Evolutionary conservation across 148 eudicot genomes (phyloP), one percentile per base, ranked within the genome.

Genomic region (Beta vulgaris): DNA sequence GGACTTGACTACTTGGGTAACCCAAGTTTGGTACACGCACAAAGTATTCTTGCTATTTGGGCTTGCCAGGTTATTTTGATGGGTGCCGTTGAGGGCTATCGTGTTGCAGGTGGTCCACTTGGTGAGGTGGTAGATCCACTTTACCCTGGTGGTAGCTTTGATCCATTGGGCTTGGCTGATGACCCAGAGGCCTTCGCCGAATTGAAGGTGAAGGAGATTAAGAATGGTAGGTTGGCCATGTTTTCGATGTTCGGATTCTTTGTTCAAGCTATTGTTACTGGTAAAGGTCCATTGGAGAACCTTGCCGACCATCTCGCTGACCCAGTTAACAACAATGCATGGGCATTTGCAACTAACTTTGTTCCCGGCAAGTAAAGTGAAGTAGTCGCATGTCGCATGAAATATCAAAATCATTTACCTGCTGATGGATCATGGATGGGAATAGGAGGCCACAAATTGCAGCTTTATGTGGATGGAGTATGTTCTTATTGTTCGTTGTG

Each of bases 1-100:
- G 82, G 85, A 21, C 85, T 82, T 19, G 85, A 82, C 82, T 79
- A 82, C 77, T 82, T 82, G 80, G 85, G 85, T 13, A 82, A 79
- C 85, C 82, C 85, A 7, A 82, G 85, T 72, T 67, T 82, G 82
- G 46, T 82, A 80, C 85, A 82, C 6, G 85, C 85, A 0, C 85
- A 82, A 19, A 82, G 85, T 69, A 82, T 79, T 48, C 58, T 82
- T n/a, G n/a, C n/a, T n/a, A n/a, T n/a, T n/a, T n/a, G n/a, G n/a
- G n/a, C n/a, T n/a, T n/a, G n/a, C n/a, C 85, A 82, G 28, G 85
- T 82, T n/a, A 78, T 82, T 54, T 72, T 82, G 55, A 82, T 82
- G 85, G 85, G 85, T 0, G 85, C 85, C 8, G 73, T 82, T n/a
- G 85, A 82, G 48, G 69, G 69, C 0, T 78, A 82, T 79, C 70